Percentiles rank a stretch among this genome's conserved stretches.
phyloP scores from a whole-genome alignment of 495 filamentous ascomycete species.

The Aspergillus egyptiacus region DNA sequence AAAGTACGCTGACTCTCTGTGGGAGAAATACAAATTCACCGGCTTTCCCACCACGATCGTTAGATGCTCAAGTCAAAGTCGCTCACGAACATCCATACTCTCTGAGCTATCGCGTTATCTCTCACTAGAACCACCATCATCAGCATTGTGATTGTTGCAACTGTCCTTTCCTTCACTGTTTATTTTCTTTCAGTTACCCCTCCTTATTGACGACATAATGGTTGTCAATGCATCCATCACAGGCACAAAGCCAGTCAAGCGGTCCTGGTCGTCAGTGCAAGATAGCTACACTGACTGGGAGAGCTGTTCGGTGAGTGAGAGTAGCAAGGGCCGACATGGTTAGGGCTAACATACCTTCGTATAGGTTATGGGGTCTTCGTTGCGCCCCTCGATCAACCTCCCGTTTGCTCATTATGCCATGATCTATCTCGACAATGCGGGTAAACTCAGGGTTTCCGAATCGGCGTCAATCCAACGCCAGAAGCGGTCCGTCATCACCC shows the following conservation, averaged over 20 bases:
- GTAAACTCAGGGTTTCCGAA: conserved; percentile 33
- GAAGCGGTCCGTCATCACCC: conserved; percentile 31
- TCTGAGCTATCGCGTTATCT: neutral
- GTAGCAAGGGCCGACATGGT: neutral
- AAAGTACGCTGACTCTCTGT: neutral
- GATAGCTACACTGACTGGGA: conserved; percentile 34
- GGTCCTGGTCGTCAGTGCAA: conserved; percentile 30
- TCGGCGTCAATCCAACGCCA: conserved; percentile 35
- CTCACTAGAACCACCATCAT: neutral
- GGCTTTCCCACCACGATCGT: neutral
- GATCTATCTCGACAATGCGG: conserved; percentile 39
- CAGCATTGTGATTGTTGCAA: neutral
- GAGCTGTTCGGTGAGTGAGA: conserved; percentile 29
- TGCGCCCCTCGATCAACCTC: conserved; percentile 26
- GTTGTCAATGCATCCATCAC: conserved; percentile 30
- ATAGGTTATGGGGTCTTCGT: conserved; percentile 31
- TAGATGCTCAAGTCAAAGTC: neutral
- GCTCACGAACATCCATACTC: conserved; percentile 5
- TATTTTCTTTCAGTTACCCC: conserved; percentile 4
- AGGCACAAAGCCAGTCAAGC: conserved; percentile 30
- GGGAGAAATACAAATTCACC: conserved; percentile 5
- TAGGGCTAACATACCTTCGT: neutral
- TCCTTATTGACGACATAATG: conserved; percentile 22
- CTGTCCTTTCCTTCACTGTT: neutral
- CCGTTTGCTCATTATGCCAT: conserved; percentile 37